Base-by-base conservation (phyloP, 352 stramenopile genomes). In the Pythium utonaiense region DNA sequence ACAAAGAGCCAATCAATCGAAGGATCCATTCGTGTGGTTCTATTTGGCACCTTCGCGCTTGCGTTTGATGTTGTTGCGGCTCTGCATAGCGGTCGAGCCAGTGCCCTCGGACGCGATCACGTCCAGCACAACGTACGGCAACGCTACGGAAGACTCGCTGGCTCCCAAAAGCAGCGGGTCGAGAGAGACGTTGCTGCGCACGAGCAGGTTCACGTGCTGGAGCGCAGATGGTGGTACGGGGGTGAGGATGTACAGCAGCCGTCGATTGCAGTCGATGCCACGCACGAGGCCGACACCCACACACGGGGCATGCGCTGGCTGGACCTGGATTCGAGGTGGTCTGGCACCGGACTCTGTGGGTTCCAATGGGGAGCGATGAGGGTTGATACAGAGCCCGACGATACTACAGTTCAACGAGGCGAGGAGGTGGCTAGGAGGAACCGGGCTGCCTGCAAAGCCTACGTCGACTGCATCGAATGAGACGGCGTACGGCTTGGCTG, bases 61-160 rank as follows among this genome's bases (percentile, higher is more conserved):
- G 38, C 86, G 83, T 64, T 95, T 95, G 58, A 95, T 70, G 61
- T 93, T 95, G 67, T 95, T 88, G 57, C 86, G 83, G 62, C 83
- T 93, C 59, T 95, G 79, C 86, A 95, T 95, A 40, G 70, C 75
- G 12, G 71, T 70, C 8, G 86, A 86, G 16, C 86, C 86, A 0
- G 86, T 91, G 61, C 86, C 86, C 42, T 91, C 81, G 7, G 80
- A 77, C 22, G 78, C 50, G 16, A 95, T 65, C 28, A 92, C 75
- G 60, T 92, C 82, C 14, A 74, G 74, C 36, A 92, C 81, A 28
- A 79, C 71, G 66, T 92, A 91, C 13, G 81, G 83, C 49, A 71
- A 52, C 64, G 81, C 71, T 16, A 64, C 64, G 7, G 70, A 51
- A n/a, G 68, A 69, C 22, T 74, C 71, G 25, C 74, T 67, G 13